Percentiles rank a stretch among this genome's conserved stretches.
phyloP scores from a whole-genome alignment of 805 yeast species.

The Millerozyma miso region DNA sequence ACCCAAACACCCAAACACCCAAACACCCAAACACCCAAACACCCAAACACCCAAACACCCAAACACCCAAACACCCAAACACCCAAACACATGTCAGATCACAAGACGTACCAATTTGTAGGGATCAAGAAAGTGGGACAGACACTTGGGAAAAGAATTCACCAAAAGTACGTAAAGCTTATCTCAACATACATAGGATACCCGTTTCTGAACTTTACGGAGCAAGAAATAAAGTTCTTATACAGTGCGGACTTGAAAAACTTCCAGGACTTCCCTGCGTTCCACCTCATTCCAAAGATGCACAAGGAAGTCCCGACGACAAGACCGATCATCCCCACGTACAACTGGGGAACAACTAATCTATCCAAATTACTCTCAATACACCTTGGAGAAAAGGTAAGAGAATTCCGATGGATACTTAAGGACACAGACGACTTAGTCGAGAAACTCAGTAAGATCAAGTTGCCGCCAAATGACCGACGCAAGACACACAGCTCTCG shows the following conservation, averaged over 20 bases:
- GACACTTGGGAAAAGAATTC: background rate
- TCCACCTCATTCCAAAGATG: constrained; percentile 1
- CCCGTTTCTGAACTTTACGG: background rate
- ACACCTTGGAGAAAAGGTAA: constrained; percentile 1
- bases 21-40: too few relatives aligned
- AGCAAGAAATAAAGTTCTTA: background rate
- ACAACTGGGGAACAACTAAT: constrained; percentile 2
- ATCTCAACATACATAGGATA: background rate
- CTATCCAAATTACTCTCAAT: constrained; percentile 1
- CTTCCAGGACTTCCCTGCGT: constrained; percentile 1
- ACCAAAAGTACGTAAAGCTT: background rate
- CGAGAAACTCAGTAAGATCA: constrained; percentile 1
- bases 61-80: too few relatives aligned
- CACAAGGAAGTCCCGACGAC: constrained; percentile 2
- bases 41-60: too few relatives aligned
- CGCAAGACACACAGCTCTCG: background rate
- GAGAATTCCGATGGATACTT: background rate
- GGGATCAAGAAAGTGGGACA: background rate
- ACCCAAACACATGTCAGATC: constrained; percentile 1
- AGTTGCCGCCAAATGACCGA: background rate
- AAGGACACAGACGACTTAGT: constrained; percentile 1
- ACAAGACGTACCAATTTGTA: background rate
- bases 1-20: too few relatives aligned
- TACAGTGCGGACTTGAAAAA: background rate
- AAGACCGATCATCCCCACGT: constrained; percentile 3